Evolutionary conservation across 768 basidiomycete genomes (phyloP), one percentile per base, ranked within the genome.

Genomic region (Xerocomellus dryophilus): DNA sequence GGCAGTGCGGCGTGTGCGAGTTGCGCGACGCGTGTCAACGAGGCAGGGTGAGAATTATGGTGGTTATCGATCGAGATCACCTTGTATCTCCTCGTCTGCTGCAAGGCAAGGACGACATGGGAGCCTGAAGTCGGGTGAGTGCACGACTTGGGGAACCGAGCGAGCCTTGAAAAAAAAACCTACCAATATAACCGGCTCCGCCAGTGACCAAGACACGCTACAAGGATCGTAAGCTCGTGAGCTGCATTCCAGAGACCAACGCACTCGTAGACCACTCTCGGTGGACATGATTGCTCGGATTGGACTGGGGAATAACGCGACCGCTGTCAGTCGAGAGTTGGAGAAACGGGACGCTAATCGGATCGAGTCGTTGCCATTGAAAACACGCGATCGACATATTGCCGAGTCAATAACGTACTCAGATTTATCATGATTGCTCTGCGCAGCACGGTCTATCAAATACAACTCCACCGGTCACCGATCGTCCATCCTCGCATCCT

Each of bases 21-120:
- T 71, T 90, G 81, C 15, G 86, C 81, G 43, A 95, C 88, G 57
- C 90, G 85, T 48, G 77, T 72, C 44, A 97, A 79, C 3, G 93
- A 83, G 20, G 76, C 76, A 2, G 90, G 84, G 60, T 84, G 83
- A 3, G 97, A 94, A 69, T 99, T 99, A 73, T 93, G 85, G 76
- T 88, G 78, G 77, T 98, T 98, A 77, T 99, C 97, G 63, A 98
- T 81, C 21, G 94, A 88, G 59, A 98, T 84, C 63, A 98, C 93
- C 68, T 89, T 90, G 81, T 90, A 99, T 58, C 85, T 78, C 54
- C 93, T 83, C 12, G 93, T 92, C 66, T 90, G 81, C 61, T 97
- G 85, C 38, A 97, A 76, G 44, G 83, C 78, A 55, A 88, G 91
- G 60, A 98, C 85, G 68, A 98, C 87, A 74, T 99, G 97, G 25